Percentiles rank a stretch among this genome's conserved stretches.
Conservation (phyloP, 1,139 yeast species). For the Pneumocystis oryctolagi region DNA sequence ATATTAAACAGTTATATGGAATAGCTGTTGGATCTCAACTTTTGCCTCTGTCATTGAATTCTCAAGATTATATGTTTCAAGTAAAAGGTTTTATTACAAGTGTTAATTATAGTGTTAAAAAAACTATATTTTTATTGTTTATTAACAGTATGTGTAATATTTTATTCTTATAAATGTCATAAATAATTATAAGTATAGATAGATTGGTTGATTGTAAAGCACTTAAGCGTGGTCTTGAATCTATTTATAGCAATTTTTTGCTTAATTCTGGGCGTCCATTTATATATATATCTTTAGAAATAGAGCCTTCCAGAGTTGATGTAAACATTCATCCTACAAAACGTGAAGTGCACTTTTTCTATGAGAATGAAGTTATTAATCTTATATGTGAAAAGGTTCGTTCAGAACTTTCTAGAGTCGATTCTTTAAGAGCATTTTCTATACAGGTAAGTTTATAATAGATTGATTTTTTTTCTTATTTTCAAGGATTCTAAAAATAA, state of each 20-base stretch:
- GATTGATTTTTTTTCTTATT: neutral
- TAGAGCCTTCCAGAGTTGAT: conserved; percentile 59
- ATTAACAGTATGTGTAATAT: conserved; percentile 36
- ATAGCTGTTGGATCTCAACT: conserved; percentile 52
- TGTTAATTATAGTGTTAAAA: conserved; percentile 58
- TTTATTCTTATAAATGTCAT: neutral
- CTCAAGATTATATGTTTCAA: conserved; percentile 19
- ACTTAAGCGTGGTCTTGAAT: conserved; percentile 48
- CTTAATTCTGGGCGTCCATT: conserved; percentile 77
- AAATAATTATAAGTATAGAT: conserved; percentile 22
- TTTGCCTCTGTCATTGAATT: conserved; percentile 27
- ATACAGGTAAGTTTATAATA: conserved; percentile 32
- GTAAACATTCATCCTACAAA: conserved; percentile 96
- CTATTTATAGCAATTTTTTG: conserved; percentile 49
- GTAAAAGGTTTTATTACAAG: conserved; percentile 54
- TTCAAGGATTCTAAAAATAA: neutral
- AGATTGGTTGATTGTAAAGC: conserved; percentile 77
- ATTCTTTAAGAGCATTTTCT: conserved; percentile 52
- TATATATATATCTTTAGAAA: conserved; percentile 51
- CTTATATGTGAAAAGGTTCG: conserved; percentile 39
- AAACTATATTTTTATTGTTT: conserved; percentile 54
- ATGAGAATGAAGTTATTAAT: conserved; percentile 76
- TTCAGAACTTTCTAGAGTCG: conserved; percentile 40
- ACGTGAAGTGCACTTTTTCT: conserved; percentile 70
- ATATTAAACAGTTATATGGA: conserved; percentile 65